These are phyloP conservation scores for Corylus avellana DNA, from an alignment of 306 rosid species.

Conservation along the genomic window DNA sequence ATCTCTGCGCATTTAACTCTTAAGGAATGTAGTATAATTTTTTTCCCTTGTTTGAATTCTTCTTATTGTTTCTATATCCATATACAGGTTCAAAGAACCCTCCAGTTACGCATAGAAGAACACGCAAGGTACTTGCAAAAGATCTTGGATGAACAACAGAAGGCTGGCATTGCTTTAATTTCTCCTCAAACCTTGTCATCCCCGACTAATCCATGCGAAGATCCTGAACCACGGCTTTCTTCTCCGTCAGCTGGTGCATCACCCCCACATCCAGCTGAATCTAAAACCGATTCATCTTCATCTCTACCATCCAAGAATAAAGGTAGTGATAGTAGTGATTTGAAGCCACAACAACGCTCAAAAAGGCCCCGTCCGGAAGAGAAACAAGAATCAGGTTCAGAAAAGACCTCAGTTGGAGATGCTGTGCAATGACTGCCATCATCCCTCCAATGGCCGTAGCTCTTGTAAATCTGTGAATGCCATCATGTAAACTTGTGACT, in stretches of 20 bases:
- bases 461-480: constrained; percentile 1
- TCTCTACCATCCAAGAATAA: constrained; percentile 25
- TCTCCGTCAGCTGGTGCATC: constrained; percentile 14
- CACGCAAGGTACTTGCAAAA: constrained; percentile 47
- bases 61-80: not conserved
- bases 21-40: not conserved
- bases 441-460: not conserved
- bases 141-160: constrained; percentile 43
- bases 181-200: constrained; percentile 34
- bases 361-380: constrained; percentile 32
- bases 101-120: constrained; percentile 47
- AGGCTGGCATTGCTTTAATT: constrained; percentile 36
- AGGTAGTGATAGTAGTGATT: constrained; percentile 17
- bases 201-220: constrained; percentile 19
- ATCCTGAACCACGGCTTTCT: constrained; percentile 22
- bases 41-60: not conserved
- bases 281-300: constrained; percentile 29
- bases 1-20: too few species aligned
- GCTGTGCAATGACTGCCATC: constrained; percentile 6
- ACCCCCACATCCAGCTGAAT: constrained; percentile 13
- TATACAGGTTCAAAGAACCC: constrained; percentile 40
- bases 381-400: constrained; percentile 9
- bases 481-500: constrained; percentile 7
- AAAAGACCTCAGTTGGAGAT: constrained; percentile 22
- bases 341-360: not conserved